Evolutionary conservation across 2,329 filamentous ascomycete species (phyloP).

Genomic region (Alternaria novae-zelandiae): DNA sequence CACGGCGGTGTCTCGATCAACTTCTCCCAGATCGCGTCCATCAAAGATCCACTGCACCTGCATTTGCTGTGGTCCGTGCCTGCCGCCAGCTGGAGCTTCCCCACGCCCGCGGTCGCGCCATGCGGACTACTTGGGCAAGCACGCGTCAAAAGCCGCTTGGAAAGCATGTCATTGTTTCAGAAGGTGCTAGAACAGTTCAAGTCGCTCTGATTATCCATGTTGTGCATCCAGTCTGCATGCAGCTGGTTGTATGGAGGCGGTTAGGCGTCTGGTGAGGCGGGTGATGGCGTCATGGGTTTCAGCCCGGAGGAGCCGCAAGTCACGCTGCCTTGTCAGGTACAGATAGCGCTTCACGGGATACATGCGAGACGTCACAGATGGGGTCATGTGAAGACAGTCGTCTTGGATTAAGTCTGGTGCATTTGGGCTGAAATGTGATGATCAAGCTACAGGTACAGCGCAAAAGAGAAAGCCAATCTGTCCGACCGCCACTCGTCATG

Average conservation of each 20-base stretch:
- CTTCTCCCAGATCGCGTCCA: constrained; percentile 12
- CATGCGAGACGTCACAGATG: constrained; percentile 2
- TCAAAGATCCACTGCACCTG: constrained; percentile 22
- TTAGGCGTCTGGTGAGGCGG: constrained; percentile 19
- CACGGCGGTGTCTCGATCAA: constrained; percentile 14
- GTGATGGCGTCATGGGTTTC: constrained; percentile 44
- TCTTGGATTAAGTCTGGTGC: constrained; percentile 20
- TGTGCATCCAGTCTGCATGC: neutral
- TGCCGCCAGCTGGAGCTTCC: constrained; percentile 16
- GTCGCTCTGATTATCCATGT: neutral
- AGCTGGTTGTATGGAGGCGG: neutral
- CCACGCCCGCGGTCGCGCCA: constrained; percentile 11
- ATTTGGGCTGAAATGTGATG: constrained; percentile 26
- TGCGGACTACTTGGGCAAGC: constrained; percentile 1
- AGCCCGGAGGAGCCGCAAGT: constrained; percentile 39
- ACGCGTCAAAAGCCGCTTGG: neutral
- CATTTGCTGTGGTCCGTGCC: constrained; percentile 25
- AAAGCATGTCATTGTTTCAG: neutral
- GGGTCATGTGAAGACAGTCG: neutral
- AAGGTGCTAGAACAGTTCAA: neutral
- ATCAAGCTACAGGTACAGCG: constrained; percentile 30
- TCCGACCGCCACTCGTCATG: neutral
- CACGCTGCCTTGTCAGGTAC: constrained; percentile 35
- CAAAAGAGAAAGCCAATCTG: constrained; percentile 18
- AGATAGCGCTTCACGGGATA: constrained; percentile 16